These are phyloP conservation scores for Trametes maxima DNA, from an alignment of 768 basidiomycete genomes.

Conservation along the genomic window DNA sequence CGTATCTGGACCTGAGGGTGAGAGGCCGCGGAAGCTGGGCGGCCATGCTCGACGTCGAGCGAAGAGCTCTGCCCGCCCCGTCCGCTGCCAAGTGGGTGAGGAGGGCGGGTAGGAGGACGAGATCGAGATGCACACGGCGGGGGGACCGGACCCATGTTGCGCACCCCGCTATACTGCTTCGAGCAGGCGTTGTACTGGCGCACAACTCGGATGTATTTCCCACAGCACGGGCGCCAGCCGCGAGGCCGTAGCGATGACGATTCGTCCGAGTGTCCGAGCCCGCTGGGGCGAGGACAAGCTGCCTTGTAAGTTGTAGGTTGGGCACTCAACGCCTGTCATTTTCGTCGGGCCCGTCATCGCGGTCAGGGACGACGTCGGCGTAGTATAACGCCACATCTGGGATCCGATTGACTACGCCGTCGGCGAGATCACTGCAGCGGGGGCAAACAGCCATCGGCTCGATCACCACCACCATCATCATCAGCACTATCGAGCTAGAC, in stretches of 20 bases:
- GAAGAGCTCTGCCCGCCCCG: neutral
- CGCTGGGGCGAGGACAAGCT: conserved; percentile 9
- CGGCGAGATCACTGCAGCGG: conserved; percentile 15
- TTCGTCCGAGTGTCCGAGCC: conserved; percentile 1
- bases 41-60: conserved; percentile 1
- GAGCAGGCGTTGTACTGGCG: conserved; percentile 21
- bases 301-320: conserved; percentile 18
- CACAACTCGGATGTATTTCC: neutral
- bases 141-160: conserved; percentile 5
- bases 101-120: neutral
- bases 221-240: conserved; percentile 3
- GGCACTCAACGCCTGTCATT: conserved; percentile 6
- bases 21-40: conserved; percentile 1
- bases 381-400: conserved; percentile 24
- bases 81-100: neutral
- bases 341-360: neutral
- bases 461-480: conserved; percentile 5
- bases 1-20: conserved; percentile 4
- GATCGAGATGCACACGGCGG: conserved; percentile 14
- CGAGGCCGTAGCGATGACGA: conserved; percentile 11
- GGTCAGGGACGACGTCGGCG: conserved; percentile 11
- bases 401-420: conserved; percentile 18
- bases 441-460: conserved; percentile 11
- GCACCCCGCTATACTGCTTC: conserved; percentile 11
- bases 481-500: neutral